Evolutionary conservation across 2,329 filamentous ascomycete genomes (phyloP).

Genomic region (Fusarium anguioides): DNA sequence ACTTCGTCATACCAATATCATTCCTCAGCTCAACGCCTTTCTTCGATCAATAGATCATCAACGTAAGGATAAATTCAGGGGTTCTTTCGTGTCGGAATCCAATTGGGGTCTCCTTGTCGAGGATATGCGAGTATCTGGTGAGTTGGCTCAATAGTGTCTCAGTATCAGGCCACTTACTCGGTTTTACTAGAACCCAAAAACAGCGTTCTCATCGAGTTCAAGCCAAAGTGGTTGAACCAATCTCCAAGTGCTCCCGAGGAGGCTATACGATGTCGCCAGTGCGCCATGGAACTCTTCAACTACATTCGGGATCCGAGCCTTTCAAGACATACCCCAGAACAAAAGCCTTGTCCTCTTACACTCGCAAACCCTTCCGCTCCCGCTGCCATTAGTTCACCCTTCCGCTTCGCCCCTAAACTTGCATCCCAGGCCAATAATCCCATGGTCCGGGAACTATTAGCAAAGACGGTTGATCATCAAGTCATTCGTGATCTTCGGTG

Average conservation of each 20-base stretch:
- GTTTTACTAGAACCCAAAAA: conserved; percentile 44
- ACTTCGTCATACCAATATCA: conserved; percentile 50
- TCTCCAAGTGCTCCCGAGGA: conserved; percentile 75
- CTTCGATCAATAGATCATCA: conserved; percentile 61
- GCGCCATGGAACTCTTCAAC: conserved; percentile 64
- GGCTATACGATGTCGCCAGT: conserved; percentile 78
- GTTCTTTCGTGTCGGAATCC: conserved; percentile 62
- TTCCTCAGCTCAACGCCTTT: conserved; percentile 62
- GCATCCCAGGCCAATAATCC: conserved; percentile 24
- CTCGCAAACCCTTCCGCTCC: conserved; percentile 64
- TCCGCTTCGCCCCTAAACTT: conserved; percentile 53
- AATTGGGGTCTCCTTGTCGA: conserved; percentile 77
- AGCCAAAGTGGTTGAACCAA: conserved; percentile 85
- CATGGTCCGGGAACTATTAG: conserved; percentile 40
- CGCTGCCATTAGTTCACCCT: conserved; percentile 56
- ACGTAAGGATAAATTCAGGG: conserved; percentile 59
- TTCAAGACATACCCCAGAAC: conserved; percentile 51
- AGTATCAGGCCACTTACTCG: conserved; percentile 2
- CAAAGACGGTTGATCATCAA: conserved; percentile 48
- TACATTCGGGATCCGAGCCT: conserved; percentile 48
- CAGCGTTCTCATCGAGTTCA: conserved; percentile 74
- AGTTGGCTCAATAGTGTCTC: conserved; percentile 1
- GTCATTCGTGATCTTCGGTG: conserved; percentile 50
- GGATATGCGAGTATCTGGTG: conserved; percentile 68
- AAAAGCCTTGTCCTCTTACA: conserved; percentile 72